Base-by-base conservation (phyloP, 2,329 filamentous ascomycete genomes). In the Emydomyces testavorans region DNA sequence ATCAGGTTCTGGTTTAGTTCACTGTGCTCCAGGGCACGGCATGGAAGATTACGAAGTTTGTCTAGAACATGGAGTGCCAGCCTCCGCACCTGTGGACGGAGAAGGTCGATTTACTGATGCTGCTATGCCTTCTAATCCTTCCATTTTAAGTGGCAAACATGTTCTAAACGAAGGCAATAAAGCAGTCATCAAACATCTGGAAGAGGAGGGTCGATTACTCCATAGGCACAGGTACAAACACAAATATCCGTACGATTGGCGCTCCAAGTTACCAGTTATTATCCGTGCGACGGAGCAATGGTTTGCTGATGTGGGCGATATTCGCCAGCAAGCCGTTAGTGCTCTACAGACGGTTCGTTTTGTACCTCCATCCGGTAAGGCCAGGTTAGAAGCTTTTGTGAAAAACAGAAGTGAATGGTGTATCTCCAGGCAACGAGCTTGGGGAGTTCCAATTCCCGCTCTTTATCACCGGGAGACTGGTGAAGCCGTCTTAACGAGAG, bases 211-310 rank as follows among this genome's bases (percentile, higher is more conserved):
- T 16, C 62, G 71, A n/a, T 75, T 96, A 2, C 68, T 95, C 34
- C 74, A 75, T 32, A 76, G 76, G 3, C 83, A 93, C 56, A 73
- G 73, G 49, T 83, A 90, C 61, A 75, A 74, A 45, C 92, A 98
- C 71, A 96, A 94, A 65, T 96, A 96, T 62, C 92, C 92, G 0
- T 94, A 96, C 57, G 92, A 98, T 66, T 98, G 92, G 92, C 78
- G 92, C 46, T 94, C 90, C 0, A 98, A 96, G 66, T 75, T 84
- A 56, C 92, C 92, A 1, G 82, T 98, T 42, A 87, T 98, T 51
- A 79, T 93, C 28, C 74, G 92, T 54, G 90, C 92, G 2, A 98
- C 93, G 0, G 86, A 89, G 31, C 92, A 98, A 66, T 98, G 92
- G 92, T 98, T 98, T 61, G 88, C 92, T 8, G 86, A 96, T 63